Conservation (phyloP, 805 yeast species). For the Metschnikowia drakensbergensis region DNA sequence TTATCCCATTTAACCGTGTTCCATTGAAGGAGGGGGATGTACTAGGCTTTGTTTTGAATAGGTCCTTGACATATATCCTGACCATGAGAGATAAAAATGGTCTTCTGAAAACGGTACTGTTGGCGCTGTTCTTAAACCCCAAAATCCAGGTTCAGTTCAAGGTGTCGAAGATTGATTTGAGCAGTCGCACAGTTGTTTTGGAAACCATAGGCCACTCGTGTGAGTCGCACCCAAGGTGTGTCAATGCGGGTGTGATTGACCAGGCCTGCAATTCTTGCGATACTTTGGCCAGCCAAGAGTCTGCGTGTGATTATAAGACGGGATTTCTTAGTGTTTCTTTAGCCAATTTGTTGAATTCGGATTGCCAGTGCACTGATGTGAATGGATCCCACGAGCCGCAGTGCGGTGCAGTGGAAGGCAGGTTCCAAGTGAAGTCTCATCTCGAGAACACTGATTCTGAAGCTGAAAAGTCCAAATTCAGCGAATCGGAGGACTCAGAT, state of each 20-base stretch:
- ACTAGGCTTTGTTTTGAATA: constrained; percentile 34
- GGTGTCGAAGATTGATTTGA: constrained; percentile 4
- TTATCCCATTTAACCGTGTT: constrained; percentile 19
- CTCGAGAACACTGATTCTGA: not conserved
- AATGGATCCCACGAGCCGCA: not conserved
- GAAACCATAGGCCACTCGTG: constrained; percentile 1
- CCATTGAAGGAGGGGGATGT: constrained; percentile 21
- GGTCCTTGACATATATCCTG: constrained; percentile 22
- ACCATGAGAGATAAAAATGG: constrained; percentile 3
- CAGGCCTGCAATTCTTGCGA: not conserved
- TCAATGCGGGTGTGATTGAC: not conserved
- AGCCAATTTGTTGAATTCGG: not conserved
- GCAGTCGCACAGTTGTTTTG: constrained; percentile 4
- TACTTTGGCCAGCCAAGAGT: too few species aligned
- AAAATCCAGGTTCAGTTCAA: constrained; percentile 10
- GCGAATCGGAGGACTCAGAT: not conserved
- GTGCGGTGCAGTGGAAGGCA: not conserved
- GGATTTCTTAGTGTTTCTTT: not conserved
- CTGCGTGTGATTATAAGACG: not conserved
- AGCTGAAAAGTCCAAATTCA: not conserved
- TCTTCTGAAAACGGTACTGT: constrained; percentile 3
- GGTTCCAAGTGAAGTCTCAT: not conserved
- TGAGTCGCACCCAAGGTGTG: not conserved
- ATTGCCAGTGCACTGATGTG: constrained; percentile 1
- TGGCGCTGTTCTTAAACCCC: constrained; percentile 12